Percentiles rank a stretch among this genome's conserved stretches.
Evolutionary conservation across 352 stramenopile species (phyloP).

Genomic region (Elongisporangium anandrum): DNA sequence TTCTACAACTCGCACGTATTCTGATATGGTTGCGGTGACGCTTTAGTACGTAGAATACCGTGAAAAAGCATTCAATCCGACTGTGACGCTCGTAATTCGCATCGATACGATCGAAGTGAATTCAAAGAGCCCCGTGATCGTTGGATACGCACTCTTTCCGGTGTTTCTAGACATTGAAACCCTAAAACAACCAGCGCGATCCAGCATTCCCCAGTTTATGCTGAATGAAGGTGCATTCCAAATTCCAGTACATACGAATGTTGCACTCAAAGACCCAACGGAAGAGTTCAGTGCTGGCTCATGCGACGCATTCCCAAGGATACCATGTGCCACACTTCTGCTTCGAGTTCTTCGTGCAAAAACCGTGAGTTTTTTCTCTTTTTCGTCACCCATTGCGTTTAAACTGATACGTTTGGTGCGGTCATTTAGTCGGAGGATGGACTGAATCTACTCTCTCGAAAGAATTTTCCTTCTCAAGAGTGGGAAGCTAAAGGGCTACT

Average conservation of each 20-base stretch:
- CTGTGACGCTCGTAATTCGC: constrained; percentile 77
- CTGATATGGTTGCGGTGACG: too few relatives aligned
- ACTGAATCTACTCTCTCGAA: constrained; percentile 49
- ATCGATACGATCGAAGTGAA: constrained; percentile 73
- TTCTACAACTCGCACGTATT: too few relatives aligned
- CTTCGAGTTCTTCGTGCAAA: constrained; percentile 55
- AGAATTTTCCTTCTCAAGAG: constrained; percentile 33
- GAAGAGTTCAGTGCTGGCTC: constrained; percentile 28
- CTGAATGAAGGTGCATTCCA: constrained; percentile 78
- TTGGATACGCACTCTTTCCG: constrained; percentile 71
- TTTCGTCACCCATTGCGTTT: too few relatives aligned
- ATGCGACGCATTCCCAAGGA: constrained; percentile 29
- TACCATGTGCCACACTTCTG: constrained; percentile 80
- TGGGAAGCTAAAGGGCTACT: constrained; percentile 51
- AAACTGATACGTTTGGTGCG: too few relatives aligned
- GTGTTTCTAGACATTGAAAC: constrained; percentile 74
- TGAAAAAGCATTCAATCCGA: constrained; percentile 70
- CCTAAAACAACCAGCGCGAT: constrained; percentile 37
- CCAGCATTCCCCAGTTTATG: constrained; percentile 43
- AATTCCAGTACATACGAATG: constrained; percentile 57
- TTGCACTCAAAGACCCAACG: constrained; percentile 25
- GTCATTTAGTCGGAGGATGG: constrained; percentile 49
- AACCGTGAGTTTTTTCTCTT: constrained; percentile 20
- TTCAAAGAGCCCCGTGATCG: constrained; percentile 45
- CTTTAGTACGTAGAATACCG: constrained; percentile 75